Evolutionary conservation across 495 filamentous ascomycete genomes (phyloP).

Genomic region (Aspergillus bridgeri): DNA sequence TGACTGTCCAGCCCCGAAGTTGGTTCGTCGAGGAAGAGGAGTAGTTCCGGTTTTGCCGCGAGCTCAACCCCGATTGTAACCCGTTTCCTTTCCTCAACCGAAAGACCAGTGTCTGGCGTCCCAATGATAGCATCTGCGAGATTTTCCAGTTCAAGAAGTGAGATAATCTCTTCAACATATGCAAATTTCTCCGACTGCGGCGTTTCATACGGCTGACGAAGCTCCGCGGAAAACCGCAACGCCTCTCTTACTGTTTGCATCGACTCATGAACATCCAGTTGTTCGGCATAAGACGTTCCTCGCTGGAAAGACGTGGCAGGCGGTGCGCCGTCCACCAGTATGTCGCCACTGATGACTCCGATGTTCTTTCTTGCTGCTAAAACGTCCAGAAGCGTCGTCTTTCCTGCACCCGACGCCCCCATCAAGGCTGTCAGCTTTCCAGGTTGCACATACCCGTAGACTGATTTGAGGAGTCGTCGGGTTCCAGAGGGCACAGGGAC

Average conservation of each 20-base stretch:
- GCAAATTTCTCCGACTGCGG: slow-evolving; percentile 70
- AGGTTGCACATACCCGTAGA: slow-evolving; percentile 76
- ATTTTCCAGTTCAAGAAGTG: slow-evolving; percentile 75
- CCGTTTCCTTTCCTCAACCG: slow-evolving; percentile 86
- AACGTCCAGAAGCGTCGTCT: slow-evolving; percentile 79
- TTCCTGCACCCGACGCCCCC: slow-evolving; percentile 84
- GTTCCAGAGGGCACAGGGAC: slow-evolving; percentile 68
- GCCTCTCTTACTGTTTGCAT: slow-evolving; percentile 81
- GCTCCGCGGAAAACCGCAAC: slow-evolving; percentile 74
- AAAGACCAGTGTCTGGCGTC: slow-evolving; percentile 69
- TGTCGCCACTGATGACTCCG: slow-evolving; percentile 70
- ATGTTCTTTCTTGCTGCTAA: slow-evolving; percentile 74
- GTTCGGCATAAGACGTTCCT: slow-evolving; percentile 77
- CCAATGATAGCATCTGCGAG: slow-evolving; percentile 87
- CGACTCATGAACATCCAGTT: slow-evolving; percentile 76
- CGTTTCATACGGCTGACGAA: slow-evolving; percentile 71
- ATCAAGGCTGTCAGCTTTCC: slow-evolving; percentile 78
- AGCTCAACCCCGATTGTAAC: slow-evolving; percentile 89
- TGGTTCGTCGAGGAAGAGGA: slow-evolving; percentile 88
- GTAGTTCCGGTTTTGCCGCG: slow-evolving; percentile 77
- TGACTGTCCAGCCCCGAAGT: slow-evolving; percentile 86
- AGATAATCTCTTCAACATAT: slow-evolving; percentile 81
- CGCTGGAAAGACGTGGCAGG: slow-evolving; percentile 72
- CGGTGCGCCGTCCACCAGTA: slow-evolving; percentile 67
- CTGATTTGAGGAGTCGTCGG: slow-evolving; percentile 62